phyloP scores from a whole-genome alignment of 2,329 filamentous ascomycete species.

The Didymella segeticola region DNA sequence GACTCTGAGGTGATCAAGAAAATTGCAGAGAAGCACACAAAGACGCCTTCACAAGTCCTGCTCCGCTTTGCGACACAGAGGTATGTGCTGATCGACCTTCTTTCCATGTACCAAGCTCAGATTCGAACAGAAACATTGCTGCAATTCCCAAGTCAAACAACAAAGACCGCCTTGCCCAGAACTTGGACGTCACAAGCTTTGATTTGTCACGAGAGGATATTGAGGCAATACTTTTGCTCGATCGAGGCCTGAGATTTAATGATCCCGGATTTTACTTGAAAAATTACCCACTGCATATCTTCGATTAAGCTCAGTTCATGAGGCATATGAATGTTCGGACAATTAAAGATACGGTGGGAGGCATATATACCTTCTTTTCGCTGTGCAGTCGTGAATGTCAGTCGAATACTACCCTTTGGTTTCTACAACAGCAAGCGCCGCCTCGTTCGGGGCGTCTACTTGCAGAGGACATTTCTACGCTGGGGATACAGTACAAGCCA shows the following conservation, averaged over 20 bases:
- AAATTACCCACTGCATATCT: not conserved
- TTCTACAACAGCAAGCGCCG: too few relatives aligned
- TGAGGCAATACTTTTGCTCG: constrained; percentile 37
- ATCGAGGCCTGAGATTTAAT: constrained; percentile 40
- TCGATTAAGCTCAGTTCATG: not conserved
- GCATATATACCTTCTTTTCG: too few relatives aligned
- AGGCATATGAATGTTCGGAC: too few relatives aligned
- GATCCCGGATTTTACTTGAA: constrained; percentile 27
- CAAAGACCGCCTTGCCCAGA: constrained; percentile 23
- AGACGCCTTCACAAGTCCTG: constrained; percentile 71
- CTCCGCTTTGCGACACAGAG: not conserved
- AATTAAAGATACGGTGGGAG: too few relatives aligned
- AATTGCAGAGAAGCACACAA: constrained; percentile 68
- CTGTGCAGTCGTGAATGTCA: too few relatives aligned
- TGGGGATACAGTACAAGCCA: too few relatives aligned
- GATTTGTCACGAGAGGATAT: constrained; percentile 28
- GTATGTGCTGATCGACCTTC: not conserved
- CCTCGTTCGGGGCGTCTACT: too few relatives aligned
- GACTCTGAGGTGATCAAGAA: constrained; percentile 65
- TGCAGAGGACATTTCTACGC: too few relatives aligned
- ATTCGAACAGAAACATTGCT: constrained; percentile 51
- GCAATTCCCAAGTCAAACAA: constrained; percentile 46
- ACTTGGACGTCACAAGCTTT: constrained; percentile 39
- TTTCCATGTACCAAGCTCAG: not conserved
- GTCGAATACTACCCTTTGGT: too few relatives aligned